A percentile compares a stretch with the other conserved stretches of the same genome.
These are phyloP conservation scores for Colletotrichum sp. DNA, from an alignment of 2,329 filamentous ascomycete species.

Conservation along the genomic window DNA sequence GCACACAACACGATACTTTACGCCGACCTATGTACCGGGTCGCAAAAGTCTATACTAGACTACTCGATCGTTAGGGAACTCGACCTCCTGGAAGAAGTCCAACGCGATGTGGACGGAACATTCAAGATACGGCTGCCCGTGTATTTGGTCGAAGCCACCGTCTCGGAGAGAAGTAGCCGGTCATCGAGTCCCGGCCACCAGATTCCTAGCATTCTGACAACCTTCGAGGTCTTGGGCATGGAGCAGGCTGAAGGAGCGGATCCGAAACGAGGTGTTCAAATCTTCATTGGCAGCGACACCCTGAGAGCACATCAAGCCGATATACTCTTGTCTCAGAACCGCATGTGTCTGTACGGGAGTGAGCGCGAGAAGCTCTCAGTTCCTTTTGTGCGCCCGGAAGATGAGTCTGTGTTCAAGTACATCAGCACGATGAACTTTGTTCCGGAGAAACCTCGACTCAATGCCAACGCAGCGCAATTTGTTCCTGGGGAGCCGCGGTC, in stretches of 20 bases:
- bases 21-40: conserved; percentile 90
- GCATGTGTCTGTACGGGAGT: conserved; percentile 85
- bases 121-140: conserved; percentile 79
- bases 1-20: conserved; percentile 90
- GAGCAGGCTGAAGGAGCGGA: conserved; percentile 55
- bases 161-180: conserved; percentile 76
- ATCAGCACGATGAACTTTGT: conserved; percentile 68
- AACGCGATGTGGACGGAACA: conserved; percentile 68
- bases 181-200: conserved; percentile 76
- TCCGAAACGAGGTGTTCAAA: conserved; percentile 72
- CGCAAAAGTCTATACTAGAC: conserved; percentile 85
- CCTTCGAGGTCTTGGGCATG: conserved; percentile 75
- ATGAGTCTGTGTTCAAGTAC: conserved; percentile 80
- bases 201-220: conserved; percentile 80
- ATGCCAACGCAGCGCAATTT: conserved; percentile 54
- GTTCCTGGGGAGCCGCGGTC: conserved; percentile 40
- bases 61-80: conserved; percentile 76
- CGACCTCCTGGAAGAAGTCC: conserved; percentile 70
- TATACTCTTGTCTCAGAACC: conserved; percentile 89
- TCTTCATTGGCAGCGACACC: conserved; percentile 90
- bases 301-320: conserved; percentile 88
- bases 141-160: conserved; percentile 89
- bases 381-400: conserved; percentile 90
- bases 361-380: conserved; percentile 87
- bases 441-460: conserved; percentile 63